Evolutionary conservation across 1,284 basidiomycete species (phyloP), one percentile per base, ranked within the genome.

Genomic region (Cutaneotrichosporon cutaneum): DNA sequence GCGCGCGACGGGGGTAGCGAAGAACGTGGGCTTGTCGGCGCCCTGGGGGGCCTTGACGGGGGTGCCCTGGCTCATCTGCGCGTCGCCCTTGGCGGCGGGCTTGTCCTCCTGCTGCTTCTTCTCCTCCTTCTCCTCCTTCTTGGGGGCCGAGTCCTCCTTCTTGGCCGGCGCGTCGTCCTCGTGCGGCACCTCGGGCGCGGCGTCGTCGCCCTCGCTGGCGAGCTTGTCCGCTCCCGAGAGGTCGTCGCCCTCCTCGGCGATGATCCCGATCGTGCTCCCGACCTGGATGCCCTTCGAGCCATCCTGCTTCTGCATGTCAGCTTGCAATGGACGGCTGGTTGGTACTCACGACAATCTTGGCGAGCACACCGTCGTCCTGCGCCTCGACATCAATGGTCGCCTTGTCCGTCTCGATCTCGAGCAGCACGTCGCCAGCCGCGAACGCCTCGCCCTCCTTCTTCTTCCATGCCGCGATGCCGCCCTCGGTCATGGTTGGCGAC

Each of bases 401-500:
- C 85, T 98, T 98, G 87, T 98, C 94, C 56, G 95, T 98, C 88
- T 98, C 94, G 75, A 99, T 83, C 76, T 85, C 84, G 57, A 85
- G 77, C 45, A 85, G 68, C 65, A 99, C 94, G 72, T 99, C 95
- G 48, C 95, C 94, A 7, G 89, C 86, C 10, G 88, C 72, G 79
- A 94, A 99, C 7, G 87, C 65, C 72, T 98, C 94, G 63, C 96
- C 96, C 80, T 96, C 92, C 81, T 90, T 88, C 83, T 92, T 90
- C 85, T 97, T 98, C 96, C 96, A 99, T 50, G 85, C 84, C 55
- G 95, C 90, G 78, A 99, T 96, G 70, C 95, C 96, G 70, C 96
- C 96, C 83, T 98, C 95, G 13, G 93, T 94, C 95, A 99, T 99
- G 66, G 95, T 99, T 55, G 95, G 95, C 69, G 93, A 96, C 96